phyloP scores from a whole-genome alignment of 768 basidiomycete genomes.

The Lanmaoa rubissima region DNA sequence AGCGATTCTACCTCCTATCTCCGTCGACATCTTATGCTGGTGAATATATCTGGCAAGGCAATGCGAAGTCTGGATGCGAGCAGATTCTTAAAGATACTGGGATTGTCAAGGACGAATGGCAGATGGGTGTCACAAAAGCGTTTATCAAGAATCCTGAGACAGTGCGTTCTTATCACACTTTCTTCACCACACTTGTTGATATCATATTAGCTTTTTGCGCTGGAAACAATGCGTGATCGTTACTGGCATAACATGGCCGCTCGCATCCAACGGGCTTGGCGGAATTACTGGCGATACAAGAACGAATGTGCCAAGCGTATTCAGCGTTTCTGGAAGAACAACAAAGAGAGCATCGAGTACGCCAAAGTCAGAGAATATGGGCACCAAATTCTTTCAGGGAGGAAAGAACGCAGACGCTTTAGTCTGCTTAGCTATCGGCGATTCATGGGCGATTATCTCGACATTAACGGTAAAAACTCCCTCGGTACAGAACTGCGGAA shows the following conservation, averaged over 20 bases:
- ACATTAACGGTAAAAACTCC: constrained; percentile 77
- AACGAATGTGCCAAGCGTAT: constrained; percentile 94
- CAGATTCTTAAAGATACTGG: constrained; percentile 93
- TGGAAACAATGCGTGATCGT: constrained; percentile 97
- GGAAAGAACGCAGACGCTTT: constrained; percentile 93
- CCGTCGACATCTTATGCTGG: constrained; percentile 96
- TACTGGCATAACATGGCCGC: constrained; percentile 99
- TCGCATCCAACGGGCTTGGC: constrained; percentile 94
- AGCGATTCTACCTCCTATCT: constrained; percentile 94
- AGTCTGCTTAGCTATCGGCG: constrained; percentile 92
- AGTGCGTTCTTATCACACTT: constrained; percentile 41
- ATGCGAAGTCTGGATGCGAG: constrained; percentile 87
- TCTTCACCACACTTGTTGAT: background rate
- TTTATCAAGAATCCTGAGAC: constrained; percentile 99
- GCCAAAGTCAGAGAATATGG: constrained; percentile 92
- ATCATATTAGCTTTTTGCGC: constrained; percentile 78
- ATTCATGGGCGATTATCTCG: constrained; percentile 95
- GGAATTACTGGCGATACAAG: constrained; percentile 94
- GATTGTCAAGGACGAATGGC: constrained; percentile 97
- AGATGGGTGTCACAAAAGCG: constrained; percentile 98
- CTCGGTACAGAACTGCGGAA: constrained; percentile 73
- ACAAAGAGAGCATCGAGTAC: constrained; percentile 90
- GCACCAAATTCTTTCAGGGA: constrained; percentile 83
- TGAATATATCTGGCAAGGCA: constrained; percentile 96
- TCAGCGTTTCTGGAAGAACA: constrained; percentile 98